Evolutionary conservation across 768 basidiomycete genomes (phyloP), one percentile per base, ranked within the genome.

Genomic region (Psilocybe cyanescens): DNA sequence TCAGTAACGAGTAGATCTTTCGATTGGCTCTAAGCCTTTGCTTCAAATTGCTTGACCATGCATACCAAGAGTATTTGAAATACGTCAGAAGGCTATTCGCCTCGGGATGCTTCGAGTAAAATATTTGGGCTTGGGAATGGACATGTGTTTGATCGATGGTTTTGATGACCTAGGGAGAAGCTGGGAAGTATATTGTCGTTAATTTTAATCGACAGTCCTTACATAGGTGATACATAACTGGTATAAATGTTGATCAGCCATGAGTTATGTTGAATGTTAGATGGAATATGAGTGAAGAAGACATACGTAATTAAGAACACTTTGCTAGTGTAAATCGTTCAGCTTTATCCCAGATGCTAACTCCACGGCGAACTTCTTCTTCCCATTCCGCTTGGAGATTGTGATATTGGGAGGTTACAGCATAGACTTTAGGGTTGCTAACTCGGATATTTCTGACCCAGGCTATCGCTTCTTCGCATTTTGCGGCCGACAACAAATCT

Each of bases 311-410:
- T 46, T 56, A 51, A 8, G 41, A 44, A 6, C 33, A 14, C 48
- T 63, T 17, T 24, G 46, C 29, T 35, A 59, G 47, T 8, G 70
- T 67, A 41, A 61, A 69, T 8, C 19, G 46, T 33, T 62, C 58
- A 4, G 67, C 72, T 49, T 60, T 70, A 24, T 66, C 64, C 73
- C 73, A 74, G 31, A 72, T 64, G 50, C 49, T 63, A 30, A 55
- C 41, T n/a, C 73, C 73, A 16, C 59, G 58, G 33, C 68, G 63
- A n/a, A 60, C 68, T 63, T 72, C 72, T 48, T 62, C 66, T 46
- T 71, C 70, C 73, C 73, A 73, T 56, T 71, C 70, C 11, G 35
- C 52, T 46, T 61, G 65, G 1, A 72, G 55, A 37, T 61, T 35
- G 3, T 46, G 50, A 4, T 54, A 44, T n/a, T 41, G 62, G 4